These are phyloP conservation scores for Zygosaccharomyces bisporus DNA, from an alignment of 805 yeast genomes.

Conservation along the genomic window DNA sequence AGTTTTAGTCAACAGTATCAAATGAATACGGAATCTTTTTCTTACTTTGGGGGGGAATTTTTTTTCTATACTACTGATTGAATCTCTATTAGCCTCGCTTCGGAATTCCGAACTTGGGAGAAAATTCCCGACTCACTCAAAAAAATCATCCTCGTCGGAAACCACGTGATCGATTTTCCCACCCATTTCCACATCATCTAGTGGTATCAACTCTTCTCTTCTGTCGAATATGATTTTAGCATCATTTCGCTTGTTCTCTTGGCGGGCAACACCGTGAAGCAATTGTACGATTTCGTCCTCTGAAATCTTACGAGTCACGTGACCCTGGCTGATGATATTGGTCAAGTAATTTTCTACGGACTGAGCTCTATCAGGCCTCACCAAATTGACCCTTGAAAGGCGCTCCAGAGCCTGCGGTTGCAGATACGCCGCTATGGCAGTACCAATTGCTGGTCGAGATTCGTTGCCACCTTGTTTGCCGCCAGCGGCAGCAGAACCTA, in stretches of 20 bases:
- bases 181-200: constrained; percentile 36
- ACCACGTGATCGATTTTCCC: constrained; percentile 37
- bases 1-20: background rate
- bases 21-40: background rate
- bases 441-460: constrained; percentile 17
- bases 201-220: constrained; percentile 37
- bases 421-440: constrained; percentile 59
- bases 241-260: constrained; percentile 57
- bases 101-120: constrained; percentile 1
- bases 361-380: constrained; percentile 84
- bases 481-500: constrained; percentile 7
- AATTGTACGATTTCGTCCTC: constrained; percentile 82
- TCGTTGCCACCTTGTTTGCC: constrained; percentile 7
- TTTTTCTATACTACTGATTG: background rate
- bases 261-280: constrained; percentile 75
- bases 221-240: constrained; percentile 65
- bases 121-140: constrained; percentile 37
- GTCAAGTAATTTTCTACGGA: constrained; percentile 80
- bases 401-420: constrained; percentile 86
- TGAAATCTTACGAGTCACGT: constrained; percentile 59
- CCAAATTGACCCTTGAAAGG: constrained; percentile 78
- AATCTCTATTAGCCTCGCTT: constrained; percentile 1
- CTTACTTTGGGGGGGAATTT: background rate
- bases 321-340: constrained; percentile 72
- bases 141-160: constrained; percentile 44